phyloP scores from a whole-genome alignment of 345 rosid species.

The Sonneratia caseolaris region DNA sequence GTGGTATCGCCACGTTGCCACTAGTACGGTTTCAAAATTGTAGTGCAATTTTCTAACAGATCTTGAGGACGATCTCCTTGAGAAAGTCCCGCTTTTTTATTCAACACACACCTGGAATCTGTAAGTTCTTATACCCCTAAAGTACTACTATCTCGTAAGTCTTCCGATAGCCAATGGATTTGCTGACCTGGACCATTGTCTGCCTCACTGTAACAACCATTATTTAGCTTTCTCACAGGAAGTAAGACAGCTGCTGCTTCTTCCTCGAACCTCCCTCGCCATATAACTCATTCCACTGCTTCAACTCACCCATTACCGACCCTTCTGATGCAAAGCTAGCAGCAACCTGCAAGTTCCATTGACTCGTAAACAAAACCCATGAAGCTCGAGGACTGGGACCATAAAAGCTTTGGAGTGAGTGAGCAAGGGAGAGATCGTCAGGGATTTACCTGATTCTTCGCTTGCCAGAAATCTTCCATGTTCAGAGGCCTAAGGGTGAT shows the following conservation, averaged over 20 bases:
- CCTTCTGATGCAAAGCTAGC: slow-evolving; percentile 86
- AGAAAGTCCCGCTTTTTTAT: neutral
- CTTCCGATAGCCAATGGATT: neutral
- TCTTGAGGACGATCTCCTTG: neutral
- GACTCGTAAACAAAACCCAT: neutral
- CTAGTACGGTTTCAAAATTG: neutral
- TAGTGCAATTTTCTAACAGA: neutral
- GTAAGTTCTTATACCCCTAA: neutral
- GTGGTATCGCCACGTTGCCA: neutral
- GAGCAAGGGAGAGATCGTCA: too few species aligned
- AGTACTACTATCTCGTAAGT: neutral
- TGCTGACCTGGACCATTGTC: neutral
- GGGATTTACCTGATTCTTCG: slow-evolving; percentile 61
- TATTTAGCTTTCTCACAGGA: slow-evolving; percentile 29
- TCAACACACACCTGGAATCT: neutral
- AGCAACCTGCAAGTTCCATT: slow-evolving; percentile 45
- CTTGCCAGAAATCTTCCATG: slow-evolving; percentile 66
- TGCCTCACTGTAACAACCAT: neutral
- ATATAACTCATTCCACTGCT: slow-evolving; percentile 80
- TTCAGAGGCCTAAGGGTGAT: slow-evolving; percentile 63
- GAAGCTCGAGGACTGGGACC: neutral
- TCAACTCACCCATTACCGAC: slow-evolving; percentile 64
- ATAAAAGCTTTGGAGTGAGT: too few species aligned
- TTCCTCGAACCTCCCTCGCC: slow-evolving; percentile 97
- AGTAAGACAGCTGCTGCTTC: slow-evolving; percentile 71